Percentiles rank a stretch among this genome's conserved stretches.
phyloP scores from a whole-genome alignment of 2,329 filamentous ascomycete species.

The Penicillium sp. region DNA sequence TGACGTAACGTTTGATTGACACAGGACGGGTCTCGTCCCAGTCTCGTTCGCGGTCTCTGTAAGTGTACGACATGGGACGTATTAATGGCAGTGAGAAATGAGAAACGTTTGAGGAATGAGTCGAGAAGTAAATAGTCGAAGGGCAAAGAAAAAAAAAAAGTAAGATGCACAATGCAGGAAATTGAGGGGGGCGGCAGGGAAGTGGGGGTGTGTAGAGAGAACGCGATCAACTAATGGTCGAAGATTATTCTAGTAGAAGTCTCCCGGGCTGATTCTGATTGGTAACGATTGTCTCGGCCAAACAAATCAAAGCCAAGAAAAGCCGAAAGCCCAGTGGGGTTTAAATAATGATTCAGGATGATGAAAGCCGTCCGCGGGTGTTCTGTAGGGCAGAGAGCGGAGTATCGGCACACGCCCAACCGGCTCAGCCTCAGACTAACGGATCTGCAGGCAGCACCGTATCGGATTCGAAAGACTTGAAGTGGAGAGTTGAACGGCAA shows the following conservation, averaged over 20 bases:
- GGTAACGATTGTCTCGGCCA: conserved; percentile 7
- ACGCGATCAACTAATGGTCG: conserved; percentile 21
- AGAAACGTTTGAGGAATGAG: conserved; percentile 10
- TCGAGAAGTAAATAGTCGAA: not conserved
- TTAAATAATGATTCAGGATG: conserved; percentile 12
- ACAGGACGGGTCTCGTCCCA: conserved; percentile 46
- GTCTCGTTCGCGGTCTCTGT: conserved; percentile 43
- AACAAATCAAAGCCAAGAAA: conserved; percentile 5
- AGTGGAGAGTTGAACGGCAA: not conserved
- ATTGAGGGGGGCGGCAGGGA: conserved; percentile 24
- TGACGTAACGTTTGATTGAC: conserved; percentile 59
- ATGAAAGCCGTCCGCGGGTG: conserved; percentile 1
- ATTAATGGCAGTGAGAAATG: conserved; percentile 14
- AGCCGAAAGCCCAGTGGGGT: not conserved
- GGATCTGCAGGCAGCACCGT: conserved; percentile 11
- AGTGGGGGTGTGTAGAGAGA: conserved; percentile 20
- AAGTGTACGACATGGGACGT: conserved; percentile 37
- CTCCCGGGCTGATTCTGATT: conserved; percentile 15
- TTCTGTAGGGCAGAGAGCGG: conserved; percentile 14
- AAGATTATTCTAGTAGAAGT: conserved; percentile 11
- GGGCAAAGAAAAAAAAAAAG: conserved; percentile 5
- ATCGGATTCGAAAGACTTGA: not conserved
- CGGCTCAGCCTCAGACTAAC: conserved; percentile 7
- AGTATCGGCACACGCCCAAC: conserved; percentile 3
- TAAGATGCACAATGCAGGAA: conserved; percentile 17